A percentile compares a stretch with the other conserved stretches of the same genome.
phyloP scores from a whole-genome alignment of 1,139 yeast genomes.

The Geotrichum klebahnii region DNA sequence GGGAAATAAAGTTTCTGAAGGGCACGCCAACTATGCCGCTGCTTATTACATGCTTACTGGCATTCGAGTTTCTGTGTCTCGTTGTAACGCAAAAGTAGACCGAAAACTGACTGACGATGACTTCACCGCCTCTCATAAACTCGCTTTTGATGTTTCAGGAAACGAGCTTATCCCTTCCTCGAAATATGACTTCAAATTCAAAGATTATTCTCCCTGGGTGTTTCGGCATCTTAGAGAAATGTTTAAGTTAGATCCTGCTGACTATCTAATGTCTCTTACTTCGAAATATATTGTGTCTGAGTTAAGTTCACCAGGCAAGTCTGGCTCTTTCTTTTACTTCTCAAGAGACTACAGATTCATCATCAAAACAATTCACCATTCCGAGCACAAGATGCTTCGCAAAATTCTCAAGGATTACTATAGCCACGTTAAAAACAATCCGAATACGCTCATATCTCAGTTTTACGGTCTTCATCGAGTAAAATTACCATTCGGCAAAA shows the following conservation, averaged over 20 bases:
- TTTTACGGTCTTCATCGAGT: slow-evolving; percentile 94
- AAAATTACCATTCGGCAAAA: slow-evolving; percentile 79
- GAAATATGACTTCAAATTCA: slow-evolving; percentile 91
- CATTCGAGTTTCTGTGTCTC: slow-evolving; percentile 86
- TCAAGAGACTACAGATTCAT: slow-evolving; percentile 91
- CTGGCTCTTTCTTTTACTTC: slow-evolving; percentile 93
- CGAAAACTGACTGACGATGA: slow-evolving; percentile 66
- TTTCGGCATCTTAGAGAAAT: slow-evolving; percentile 75
- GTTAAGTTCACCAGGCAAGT: slow-evolving; percentile 92
- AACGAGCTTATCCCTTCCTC: slow-evolving; percentile 89
- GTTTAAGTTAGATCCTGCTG: slow-evolving; percentile 93
- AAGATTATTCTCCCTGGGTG: slow-evolving; percentile 93
- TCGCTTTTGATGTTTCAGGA: slow-evolving; percentile 84
- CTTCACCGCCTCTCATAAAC: slow-evolving; percentile 66
- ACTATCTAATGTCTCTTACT: slow-evolving; percentile 85
- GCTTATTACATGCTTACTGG: slow-evolving; percentile 98
- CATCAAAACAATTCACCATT: slow-evolving; percentile 90
- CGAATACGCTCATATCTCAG: slow-evolving; percentile 85
- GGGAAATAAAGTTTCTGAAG: slow-evolving; percentile 83
- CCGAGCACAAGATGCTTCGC: slow-evolving; percentile 83
- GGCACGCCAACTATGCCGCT: slow-evolving; percentile 87
- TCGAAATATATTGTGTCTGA: slow-evolving; percentile 90
- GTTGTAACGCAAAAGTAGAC: slow-evolving; percentile 79
- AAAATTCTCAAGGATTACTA: slow-evolving; percentile 72
- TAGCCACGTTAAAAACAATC: slow-evolving; percentile 73